These are phyloP conservation scores for Phaffomyces thermotolerans DNA, from an alignment of 805 yeast genomes.

Conservation along the genomic window DNA sequence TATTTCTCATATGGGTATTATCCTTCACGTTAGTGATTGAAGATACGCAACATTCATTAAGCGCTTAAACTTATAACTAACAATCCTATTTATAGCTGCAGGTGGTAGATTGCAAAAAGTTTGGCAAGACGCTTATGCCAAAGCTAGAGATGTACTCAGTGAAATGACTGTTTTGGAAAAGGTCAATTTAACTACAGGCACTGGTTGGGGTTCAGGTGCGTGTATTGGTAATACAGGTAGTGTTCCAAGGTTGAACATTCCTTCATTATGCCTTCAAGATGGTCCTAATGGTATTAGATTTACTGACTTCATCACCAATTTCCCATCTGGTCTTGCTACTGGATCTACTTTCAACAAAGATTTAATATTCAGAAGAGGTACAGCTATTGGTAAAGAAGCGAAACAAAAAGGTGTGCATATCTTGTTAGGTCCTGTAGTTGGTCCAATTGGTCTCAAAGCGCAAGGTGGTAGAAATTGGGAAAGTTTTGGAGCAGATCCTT, in stretches of 20 bases:
- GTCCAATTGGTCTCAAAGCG: slow-evolving; percentile 56
- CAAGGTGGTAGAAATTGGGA: slow-evolving; percentile 39
- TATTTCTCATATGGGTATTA: slow-evolving; percentile 17
- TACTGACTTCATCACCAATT: slow-evolving; percentile 49
- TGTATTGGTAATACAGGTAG: slow-evolving; percentile 57
- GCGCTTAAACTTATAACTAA: background rate
- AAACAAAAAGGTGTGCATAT: slow-evolving; percentile 48
- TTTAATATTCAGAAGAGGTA: slow-evolving; percentile 44
- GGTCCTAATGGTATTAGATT: slow-evolving; percentile 56
- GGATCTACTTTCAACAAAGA: slow-evolving; percentile 52
- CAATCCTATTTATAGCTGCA: slow-evolving; percentile 17
- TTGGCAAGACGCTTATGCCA: slow-evolving; percentile 52
- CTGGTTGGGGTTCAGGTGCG: slow-evolving; percentile 57
- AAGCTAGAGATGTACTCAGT: slow-evolving; percentile 47
- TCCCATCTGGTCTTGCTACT: slow-evolving; percentile 52
- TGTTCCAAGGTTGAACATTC: slow-evolving; percentile 47
- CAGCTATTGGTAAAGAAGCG: slow-evolving; percentile 50
- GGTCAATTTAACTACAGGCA: slow-evolving; percentile 46
- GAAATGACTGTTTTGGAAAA: slow-evolving; percentile 52
- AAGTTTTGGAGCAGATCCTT: slow-evolving; percentile 9
- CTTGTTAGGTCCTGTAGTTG: slow-evolving; percentile 49
- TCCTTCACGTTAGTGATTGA: slow-evolving; percentile 19
- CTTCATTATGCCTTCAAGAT: slow-evolving; percentile 52
- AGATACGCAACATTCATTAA: background rate
- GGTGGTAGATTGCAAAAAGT: slow-evolving; percentile 43